These are phyloP conservation scores for Dendrothele bispora DNA, from an alignment of 768 basidiomycete species.

Conservation along the genomic window DNA sequence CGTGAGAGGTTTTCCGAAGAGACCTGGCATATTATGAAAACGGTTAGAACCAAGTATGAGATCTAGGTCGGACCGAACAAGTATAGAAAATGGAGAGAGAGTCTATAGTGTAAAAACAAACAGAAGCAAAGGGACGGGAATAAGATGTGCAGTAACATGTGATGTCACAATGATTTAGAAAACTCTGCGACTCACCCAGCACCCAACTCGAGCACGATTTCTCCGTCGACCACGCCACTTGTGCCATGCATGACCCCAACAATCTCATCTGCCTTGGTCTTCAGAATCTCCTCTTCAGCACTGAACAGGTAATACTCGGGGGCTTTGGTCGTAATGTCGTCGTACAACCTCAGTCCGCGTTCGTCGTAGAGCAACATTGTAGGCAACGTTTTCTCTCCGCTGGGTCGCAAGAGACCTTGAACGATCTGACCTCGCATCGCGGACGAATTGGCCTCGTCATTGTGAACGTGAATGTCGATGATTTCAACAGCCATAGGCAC, in stretches of 20 bases:
- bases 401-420: constrained; percentile 53
- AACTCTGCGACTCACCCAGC: constrained; percentile 70
- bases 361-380: constrained; percentile 88
- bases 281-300: constrained; percentile 86
- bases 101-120: too few species aligned
- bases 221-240: constrained; percentile 36
- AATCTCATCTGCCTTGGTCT: constrained; percentile 71
- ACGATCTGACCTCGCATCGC: constrained; percentile 49
- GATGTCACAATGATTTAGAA: neutral
- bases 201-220: constrained; percentile 86
- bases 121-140: constrained; percentile 8
- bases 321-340: constrained; percentile 75
- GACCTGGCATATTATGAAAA: constrained; percentile 46
- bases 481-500: constrained; percentile 51
- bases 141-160: neutral
- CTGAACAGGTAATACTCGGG: constrained; percentile 89
- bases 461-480: constrained; percentile 45
- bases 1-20: constrained; percentile 84
- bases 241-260: constrained; percentile 65
- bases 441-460: constrained; percentile 26
- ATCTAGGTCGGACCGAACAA: neutral
- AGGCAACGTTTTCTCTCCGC: constrained; percentile 64
- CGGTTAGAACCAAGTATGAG: neutral
- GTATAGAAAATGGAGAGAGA: constrained; percentile 10
- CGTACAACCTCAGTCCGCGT: constrained; percentile 81